These are phyloP conservation scores for Cutaneotrichosporon sp. DNA, from an alignment of 1,284 basidiomycete genomes.

Conservation along the genomic window DNA sequence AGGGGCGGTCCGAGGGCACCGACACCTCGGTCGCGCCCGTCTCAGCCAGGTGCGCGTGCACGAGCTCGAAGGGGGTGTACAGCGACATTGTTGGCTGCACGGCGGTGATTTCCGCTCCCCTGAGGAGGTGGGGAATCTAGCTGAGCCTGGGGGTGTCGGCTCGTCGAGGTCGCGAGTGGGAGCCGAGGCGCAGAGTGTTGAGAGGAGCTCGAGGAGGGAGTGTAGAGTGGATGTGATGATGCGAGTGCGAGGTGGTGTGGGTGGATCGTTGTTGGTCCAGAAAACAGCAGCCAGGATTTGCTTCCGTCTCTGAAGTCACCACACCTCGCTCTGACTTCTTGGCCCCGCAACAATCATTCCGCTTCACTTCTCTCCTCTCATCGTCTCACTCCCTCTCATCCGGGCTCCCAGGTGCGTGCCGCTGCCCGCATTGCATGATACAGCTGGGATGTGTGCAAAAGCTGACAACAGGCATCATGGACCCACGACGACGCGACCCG, in stretches of 20 bases:
- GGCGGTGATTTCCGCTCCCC: conserved; percentile 9
- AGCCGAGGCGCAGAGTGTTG: background rate
- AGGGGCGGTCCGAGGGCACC: conserved; percentile 55
- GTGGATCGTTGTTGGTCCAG: conserved; percentile 4
- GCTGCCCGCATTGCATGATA: background rate
- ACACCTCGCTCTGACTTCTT: background rate
- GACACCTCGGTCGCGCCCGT: conserved; percentile 28
- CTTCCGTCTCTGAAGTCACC: conserved; percentile 10
- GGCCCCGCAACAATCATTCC: background rate
- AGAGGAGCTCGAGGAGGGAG: background rate
- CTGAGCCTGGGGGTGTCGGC: background rate
- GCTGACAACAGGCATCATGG: conserved; percentile 10
- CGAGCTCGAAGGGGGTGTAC: conserved; percentile 41
- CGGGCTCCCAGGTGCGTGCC: background rate
- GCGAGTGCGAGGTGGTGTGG: background rate
- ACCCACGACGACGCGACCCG: conserved; percentile 22
- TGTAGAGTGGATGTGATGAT: background rate
- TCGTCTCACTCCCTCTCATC: background rate
- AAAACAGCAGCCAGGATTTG: conserved; percentile 11
- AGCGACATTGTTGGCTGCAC: conserved; percentile 19
- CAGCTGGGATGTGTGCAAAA: background rate
- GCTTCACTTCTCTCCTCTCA: background rate
- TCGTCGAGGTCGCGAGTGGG: background rate
- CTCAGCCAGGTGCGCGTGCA: conserved; percentile 45
- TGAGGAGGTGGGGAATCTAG: background rate